Base-by-base conservation (phyloP, 495 filamentous ascomycete genomes). In the Podospora australis region DNA sequence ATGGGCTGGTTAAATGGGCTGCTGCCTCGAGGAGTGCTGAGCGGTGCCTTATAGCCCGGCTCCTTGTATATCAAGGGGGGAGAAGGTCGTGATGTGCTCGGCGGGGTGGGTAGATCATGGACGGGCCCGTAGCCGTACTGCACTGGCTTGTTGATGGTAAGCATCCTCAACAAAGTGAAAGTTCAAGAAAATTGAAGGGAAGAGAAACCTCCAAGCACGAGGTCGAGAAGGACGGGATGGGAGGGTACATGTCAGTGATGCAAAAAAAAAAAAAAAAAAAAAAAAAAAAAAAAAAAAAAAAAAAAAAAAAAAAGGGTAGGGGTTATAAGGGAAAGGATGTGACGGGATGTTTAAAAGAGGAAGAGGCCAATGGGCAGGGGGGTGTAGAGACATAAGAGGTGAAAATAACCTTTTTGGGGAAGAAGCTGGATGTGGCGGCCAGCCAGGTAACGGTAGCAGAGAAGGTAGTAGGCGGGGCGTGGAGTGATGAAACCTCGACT, bases 51-150 rank as follows among this genome's bases (percentile, higher is more conserved):
- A 56, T 72, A 66, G 51, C 62, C 65, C 60, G 62, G 62, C 42
- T 76, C 72, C 60, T 74, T 73, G 55, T 66, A 67, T 57, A 66
- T 69, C 58, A 79, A 60, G 59, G 74, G 70, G 53, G 80, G 78
- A 64, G 79, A 82, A 65, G 74, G 76, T 69, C 75, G 79, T 64
- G 72, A 70, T 55, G 73, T 68, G 56, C 74, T 74, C 44, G 76
- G 73, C 63, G 80, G 73, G 62, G 78, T 77, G 58, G 79, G 80
- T 63, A 80, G 71, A 67, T 84, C 82, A 84, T 86, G 79, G 72
- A 77, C 75, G 70, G 77, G 73, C 71, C 74, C 77, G 71, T 80
- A 78, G 68, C 77, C 77, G 68, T 82, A 77, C 57, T 80, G 79
- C 63, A 69, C 63, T 71, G 80, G 78, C 73, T 81, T 79, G 63